phyloP scores from a whole-genome alignment of 1,284 basidiomycete genomes.

The Chiua sp. region DNA sequence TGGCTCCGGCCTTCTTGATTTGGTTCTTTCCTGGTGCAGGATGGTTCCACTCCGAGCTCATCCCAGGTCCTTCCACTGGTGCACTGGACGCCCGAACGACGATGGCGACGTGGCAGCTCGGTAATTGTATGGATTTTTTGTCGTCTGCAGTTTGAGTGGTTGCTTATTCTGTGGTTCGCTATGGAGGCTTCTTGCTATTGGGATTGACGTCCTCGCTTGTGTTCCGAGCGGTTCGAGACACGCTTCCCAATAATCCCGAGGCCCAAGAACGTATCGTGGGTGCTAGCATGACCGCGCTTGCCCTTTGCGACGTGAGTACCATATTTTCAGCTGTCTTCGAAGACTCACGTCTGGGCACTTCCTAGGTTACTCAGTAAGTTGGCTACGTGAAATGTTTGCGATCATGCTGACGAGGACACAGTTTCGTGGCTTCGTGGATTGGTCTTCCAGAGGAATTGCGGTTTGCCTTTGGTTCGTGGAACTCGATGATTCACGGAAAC shows the following conservation, averaged over 20 bases:
- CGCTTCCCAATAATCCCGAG: slow-evolving; percentile 59
- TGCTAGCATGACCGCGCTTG: slow-evolving; percentile 65
- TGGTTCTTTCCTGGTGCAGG: slow-evolving; percentile 66
- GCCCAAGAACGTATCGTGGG: slow-evolving; percentile 76
- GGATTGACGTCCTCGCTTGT: slow-evolving; percentile 71
- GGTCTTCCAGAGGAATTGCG: slow-evolving; percentile 62
- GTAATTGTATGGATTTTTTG: slow-evolving; percentile 57
- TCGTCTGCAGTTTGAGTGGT: background rate
- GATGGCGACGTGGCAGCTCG: slow-evolving; percentile 78
- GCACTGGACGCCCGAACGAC: slow-evolving; percentile 55
- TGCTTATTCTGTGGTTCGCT: background rate
- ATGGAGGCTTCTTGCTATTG: slow-evolving; percentile 69
- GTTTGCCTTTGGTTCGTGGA: slow-evolving; percentile 61
- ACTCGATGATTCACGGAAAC: slow-evolving; percentile 76
- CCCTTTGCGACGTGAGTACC: slow-evolving; percentile 72
- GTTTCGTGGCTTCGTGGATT: slow-evolving; percentile 61
- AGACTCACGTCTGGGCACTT: background rate
- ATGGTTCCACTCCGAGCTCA: slow-evolving; percentile 76
- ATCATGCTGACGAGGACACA: slow-evolving; percentile 33
- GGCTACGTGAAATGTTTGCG: background rate
- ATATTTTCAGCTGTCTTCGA: background rate
- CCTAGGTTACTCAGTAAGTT: slow-evolving; percentile 63
- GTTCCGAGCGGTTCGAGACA: slow-evolving; percentile 71
- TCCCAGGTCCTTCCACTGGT: slow-evolving; percentile 50
- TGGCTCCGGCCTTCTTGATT: slow-evolving; percentile 61